phyloP scores from a whole-genome alignment of 345 rosid genomes.

The Geranium brycei region DNA sequence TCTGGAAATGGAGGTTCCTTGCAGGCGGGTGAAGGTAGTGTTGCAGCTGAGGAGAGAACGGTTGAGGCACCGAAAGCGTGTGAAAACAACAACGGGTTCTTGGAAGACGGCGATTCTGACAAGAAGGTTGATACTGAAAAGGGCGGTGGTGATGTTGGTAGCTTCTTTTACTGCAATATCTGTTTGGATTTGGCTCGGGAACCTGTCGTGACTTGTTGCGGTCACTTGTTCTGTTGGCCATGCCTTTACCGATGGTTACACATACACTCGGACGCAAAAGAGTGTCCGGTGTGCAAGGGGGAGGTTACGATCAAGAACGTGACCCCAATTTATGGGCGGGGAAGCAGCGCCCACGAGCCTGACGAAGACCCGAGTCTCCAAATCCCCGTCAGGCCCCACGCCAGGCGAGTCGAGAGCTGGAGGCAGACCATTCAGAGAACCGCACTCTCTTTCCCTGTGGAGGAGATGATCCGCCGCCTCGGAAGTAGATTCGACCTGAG shows the following conservation, averaged over 20 bases:
- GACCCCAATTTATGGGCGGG: slow-evolving; percentile 69
- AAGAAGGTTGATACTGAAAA: slow-evolving; percentile 43
- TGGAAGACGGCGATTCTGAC: slow-evolving; percentile 36
- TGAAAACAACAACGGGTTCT: slow-evolving; percentile 44
- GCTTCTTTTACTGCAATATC: slow-evolving; percentile 55
- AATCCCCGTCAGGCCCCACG: slow-evolving; percentile 60
- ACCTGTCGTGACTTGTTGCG: slow-evolving; percentile 73
- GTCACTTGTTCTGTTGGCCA: slow-evolving; percentile 80
- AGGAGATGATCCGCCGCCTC: slow-evolving; percentile 68
- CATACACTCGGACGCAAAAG: slow-evolving; percentile 60
- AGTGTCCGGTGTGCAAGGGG: slow-evolving; percentile 82
- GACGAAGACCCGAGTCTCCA: slow-evolving; percentile 45
- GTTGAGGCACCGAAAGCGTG: slow-evolving; percentile 40
- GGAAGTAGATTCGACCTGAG: slow-evolving; percentile 53
- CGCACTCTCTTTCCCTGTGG: slow-evolving; percentile 47
- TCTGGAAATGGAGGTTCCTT: slow-evolving; percentile 27
- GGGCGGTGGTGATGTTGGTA: slow-evolving; percentile 36
- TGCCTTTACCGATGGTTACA: slow-evolving; percentile 63
- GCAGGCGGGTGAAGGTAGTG: slow-evolving; percentile 76
- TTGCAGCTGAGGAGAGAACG: slow-evolving; percentile 48
- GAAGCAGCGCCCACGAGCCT: slow-evolving; percentile 28
- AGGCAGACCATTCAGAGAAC: slow-evolving; percentile 58
- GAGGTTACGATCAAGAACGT: slow-evolving; percentile 59
- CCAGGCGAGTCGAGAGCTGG: slow-evolving; percentile 56
- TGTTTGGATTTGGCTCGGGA: slow-evolving; percentile 60